Evolutionary conservation across 2,329 filamentous ascomycete species (phyloP), one percentile per base, ranked within the genome.

Genomic region (Pseudocercospora crystallina): DNA sequence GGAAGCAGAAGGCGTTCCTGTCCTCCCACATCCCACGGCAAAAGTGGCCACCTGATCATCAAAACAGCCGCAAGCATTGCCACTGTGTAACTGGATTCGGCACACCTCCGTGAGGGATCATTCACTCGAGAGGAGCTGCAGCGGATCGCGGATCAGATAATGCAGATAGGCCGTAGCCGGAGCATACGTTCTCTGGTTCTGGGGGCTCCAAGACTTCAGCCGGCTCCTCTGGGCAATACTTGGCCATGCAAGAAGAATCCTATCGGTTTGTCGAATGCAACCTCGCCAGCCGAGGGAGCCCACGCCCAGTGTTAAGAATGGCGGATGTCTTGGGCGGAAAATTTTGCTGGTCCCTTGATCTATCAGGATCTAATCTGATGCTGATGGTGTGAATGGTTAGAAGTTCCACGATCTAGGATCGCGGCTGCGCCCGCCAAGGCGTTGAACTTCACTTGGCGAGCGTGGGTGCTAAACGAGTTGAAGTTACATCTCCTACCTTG

Each of bases 121-220:
- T 44, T 43, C 40, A 44, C 42, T 44, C 20, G 20, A 26, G 20
- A 26, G 20, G 20, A 26, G 26, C 42, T 15, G 42, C 31, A 32
- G 26, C 42, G 42, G 36, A 34, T 44, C 15, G 42, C 42, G 42
- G 42, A 44, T 44, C 42, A 44, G 42, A 44, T 44, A 44, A 36
- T 33, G 14, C 8, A 26, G 20, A 26, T 35, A 15, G 39, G 32
- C 32, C 39, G 12, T 8, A 14, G 5, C 12, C 13, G 11, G 13
- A 14, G 35, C n/a, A 35, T 35, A n/a, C 31, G 32, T 26, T 26
- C 20, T 34, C 30, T 44, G 42, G 42, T 32, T 36, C 11, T 29
- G 14, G 8, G 15, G 31, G 30, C 42, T 20, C 29, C 31, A 7
- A 33, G 14, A 31, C 14, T 35, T 26, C 37, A n/a, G 13, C 13